phyloP scores from a whole-genome alignment of 179 eudicot genomes.

The Camellia oleifera region DNA sequence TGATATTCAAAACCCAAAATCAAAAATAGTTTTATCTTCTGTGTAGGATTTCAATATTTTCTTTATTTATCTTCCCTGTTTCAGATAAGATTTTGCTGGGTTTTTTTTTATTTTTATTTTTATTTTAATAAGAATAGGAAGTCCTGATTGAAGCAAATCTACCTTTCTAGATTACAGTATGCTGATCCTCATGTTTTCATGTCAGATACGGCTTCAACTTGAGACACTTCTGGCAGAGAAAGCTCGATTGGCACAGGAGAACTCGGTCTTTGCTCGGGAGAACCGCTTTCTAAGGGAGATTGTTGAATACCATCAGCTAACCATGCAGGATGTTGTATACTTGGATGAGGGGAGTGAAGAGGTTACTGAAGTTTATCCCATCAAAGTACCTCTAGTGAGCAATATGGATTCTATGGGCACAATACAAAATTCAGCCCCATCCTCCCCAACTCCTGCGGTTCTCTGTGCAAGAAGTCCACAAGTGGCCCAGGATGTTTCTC shows the following conservation, averaged over 20 bases:
- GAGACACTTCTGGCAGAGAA: constrained; percentile 90
- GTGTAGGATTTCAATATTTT: not conserved
- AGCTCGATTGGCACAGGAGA: constrained; percentile 86
- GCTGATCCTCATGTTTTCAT: constrained; percentile 11
- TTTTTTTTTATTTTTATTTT: not conserved
- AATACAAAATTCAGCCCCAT: constrained; percentile 15
- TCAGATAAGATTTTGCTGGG: not conserved
- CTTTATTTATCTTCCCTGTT: not conserved
- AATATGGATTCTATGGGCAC: constrained; percentile 16
- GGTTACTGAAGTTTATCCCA: constrained; percentile 69
- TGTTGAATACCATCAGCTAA: constrained; percentile 91
- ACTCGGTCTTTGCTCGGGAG: constrained; percentile 75
- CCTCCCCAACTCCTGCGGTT: constrained; percentile 16
- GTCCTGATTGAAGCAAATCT: not conserved
- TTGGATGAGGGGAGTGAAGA: constrained; percentile 75
- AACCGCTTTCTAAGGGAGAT: constrained; percentile 90
- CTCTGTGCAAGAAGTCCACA: constrained; percentile 13
- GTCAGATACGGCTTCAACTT: constrained; percentile 88
- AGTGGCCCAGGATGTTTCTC: constrained; percentile 6
- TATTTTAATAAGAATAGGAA: not conserved
- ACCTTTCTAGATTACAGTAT: not conserved
- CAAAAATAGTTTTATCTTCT: not conserved
- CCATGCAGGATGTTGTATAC: constrained; percentile 90
- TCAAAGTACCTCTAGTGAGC: constrained; percentile 25
- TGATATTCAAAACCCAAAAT: not conserved